Conservation (phyloP, 108 stramenopile species). For the Nitzschia inconspicua region DNA sequence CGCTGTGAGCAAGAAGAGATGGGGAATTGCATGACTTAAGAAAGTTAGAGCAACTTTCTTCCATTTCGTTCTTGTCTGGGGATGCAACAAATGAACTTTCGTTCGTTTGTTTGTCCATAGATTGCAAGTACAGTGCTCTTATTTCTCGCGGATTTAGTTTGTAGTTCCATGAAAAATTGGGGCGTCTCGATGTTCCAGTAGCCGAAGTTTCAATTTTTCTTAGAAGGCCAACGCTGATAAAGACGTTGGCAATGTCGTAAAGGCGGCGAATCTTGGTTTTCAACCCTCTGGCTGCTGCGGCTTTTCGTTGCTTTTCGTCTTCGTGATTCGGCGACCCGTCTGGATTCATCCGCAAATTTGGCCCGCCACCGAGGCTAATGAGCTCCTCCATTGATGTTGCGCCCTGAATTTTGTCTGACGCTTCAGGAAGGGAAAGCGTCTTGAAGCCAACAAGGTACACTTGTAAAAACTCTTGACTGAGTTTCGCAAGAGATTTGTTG, state of each 20-base stretch:
- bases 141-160: constrained; percentile 37
- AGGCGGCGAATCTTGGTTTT: constrained; percentile 95
- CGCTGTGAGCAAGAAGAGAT: not conserved
- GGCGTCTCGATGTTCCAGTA: constrained; percentile 29
- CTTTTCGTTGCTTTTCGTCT: constrained; percentile 18
- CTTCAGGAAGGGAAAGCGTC: constrained; percentile 55
- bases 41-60: too few relatives aligned
- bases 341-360: not conserved
- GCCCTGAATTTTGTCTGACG: constrained; percentile 77
- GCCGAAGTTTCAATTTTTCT: constrained; percentile 54
- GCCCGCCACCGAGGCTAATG: constrained; percentile 12
- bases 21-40: too few relatives aligned
- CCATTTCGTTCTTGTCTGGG: too few relatives aligned
- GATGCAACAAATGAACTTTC: not conserved
- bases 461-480: constrained; percentile 82
- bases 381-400: constrained; percentile 31
- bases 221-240: constrained; percentile 70
- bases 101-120: not conserved
- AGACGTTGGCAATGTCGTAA: constrained; percentile 97
- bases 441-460: constrained; percentile 76
- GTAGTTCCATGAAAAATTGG: constrained; percentile 62
- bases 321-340: not conserved
- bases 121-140: constrained; percentile 6
- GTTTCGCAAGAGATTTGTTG: constrained; percentile 73
- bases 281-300: constrained; percentile 47